phyloP scores from a whole-genome alignment of 1,284 basidiomycete species.

The Pseudomicrostroma phylloplanum region DNA sequence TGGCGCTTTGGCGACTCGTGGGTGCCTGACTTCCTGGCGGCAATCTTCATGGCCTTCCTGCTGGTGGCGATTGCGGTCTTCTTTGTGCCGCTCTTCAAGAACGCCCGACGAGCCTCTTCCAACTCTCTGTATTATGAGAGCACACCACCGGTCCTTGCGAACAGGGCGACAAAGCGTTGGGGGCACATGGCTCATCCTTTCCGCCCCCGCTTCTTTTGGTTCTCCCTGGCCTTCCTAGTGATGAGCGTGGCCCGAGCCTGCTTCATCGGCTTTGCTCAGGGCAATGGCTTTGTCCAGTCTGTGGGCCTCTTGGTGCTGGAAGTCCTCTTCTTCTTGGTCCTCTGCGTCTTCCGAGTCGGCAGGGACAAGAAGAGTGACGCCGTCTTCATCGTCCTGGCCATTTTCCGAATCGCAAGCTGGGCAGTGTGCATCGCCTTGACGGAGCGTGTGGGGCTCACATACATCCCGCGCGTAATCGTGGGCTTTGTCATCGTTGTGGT shows the following conservation, averaged over 20 bases:
- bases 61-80: constrained; percentile 23
- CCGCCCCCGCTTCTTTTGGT: constrained; percentile 40
- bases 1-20: constrained; percentile 40
- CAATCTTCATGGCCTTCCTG: constrained; percentile 24
- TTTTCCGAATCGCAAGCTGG: constrained; percentile 40
- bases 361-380: constrained; percentile 39
- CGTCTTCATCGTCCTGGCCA: constrained; percentile 38
- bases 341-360: constrained; percentile 37
- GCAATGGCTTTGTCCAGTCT: constrained; percentile 38
- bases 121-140: constrained; percentile 31
- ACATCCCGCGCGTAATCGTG: constrained; percentile 45
- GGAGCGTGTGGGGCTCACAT: constrained; percentile 31
- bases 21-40: constrained; percentile 41
- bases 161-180: constrained; percentile 19
- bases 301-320: constrained; percentile 43
- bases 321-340: constrained; percentile 34
- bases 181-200: constrained; percentile 39
- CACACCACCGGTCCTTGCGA: constrained; percentile 24
- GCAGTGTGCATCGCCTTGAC: constrained; percentile 42
- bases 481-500: constrained; percentile 44
- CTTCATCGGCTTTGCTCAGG: constrained; percentile 42
- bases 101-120: constrained; percentile 18
- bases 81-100: constrained; percentile 28
- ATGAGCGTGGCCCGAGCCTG: constrained; percentile 37
- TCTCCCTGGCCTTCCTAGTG: constrained; percentile 30